Conservation (phyloP, 2,329 filamentous ascomycete species). For the Microcyclosporella mali region DNA sequence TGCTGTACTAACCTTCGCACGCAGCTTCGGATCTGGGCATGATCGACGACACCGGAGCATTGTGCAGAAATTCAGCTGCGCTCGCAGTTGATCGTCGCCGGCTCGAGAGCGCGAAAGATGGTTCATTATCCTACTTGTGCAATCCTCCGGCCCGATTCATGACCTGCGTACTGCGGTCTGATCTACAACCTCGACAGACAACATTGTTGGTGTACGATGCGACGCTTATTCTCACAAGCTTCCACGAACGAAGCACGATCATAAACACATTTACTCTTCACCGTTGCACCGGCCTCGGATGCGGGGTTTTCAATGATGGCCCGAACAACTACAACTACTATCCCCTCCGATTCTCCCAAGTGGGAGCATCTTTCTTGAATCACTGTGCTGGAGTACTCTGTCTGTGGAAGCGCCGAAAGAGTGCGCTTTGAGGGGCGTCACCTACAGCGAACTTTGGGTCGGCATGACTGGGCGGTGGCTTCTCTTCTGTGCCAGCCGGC, state of each 20-base stretch:
- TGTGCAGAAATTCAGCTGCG: background rate
- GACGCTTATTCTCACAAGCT: background rate
- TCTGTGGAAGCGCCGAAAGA: conserved; percentile 10
- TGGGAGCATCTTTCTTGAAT: conserved; percentile 16
- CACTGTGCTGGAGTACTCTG: conserved; percentile 19
- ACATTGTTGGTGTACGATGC: conserved; percentile 12
- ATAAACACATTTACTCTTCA: no score
- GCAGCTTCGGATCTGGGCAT: conserved; percentile 50
- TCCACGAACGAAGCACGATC: background rate
- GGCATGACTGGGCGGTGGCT: conserved; percentile 14
- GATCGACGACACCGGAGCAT: conserved; percentile 14
- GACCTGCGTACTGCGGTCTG: no score
- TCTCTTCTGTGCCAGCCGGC: conserved; percentile 14
- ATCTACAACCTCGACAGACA: conserved; percentile 7
- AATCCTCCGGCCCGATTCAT: no score
- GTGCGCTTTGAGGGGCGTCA: conserved; percentile 12
- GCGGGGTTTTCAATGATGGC: no score
- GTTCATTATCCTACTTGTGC: no score
- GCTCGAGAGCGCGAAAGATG: background rate
- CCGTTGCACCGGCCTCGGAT: no score
- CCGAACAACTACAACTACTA: no score
- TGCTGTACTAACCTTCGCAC: conserved; percentile 7
- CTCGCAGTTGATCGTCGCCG: background rate
- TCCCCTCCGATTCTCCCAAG: background rate
- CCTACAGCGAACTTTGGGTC: conserved; percentile 4